phyloP scores from a whole-genome alignment of 176 grass and related monocot genomes.

The Bolboschoenus planiculmis region DNA sequence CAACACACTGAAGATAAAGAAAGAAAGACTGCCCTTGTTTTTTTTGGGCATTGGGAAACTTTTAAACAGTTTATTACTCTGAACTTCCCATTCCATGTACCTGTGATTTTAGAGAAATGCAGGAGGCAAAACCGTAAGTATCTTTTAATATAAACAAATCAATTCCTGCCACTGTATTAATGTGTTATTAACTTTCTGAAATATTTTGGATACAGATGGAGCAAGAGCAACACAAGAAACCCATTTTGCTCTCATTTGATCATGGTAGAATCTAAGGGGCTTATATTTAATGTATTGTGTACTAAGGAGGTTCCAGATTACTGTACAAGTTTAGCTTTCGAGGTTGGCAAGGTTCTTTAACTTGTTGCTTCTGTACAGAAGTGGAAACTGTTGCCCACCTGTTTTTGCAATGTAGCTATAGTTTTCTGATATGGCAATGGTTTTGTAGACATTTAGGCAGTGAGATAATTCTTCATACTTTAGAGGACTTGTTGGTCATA shows the following conservation, averaged over 20 bases:
- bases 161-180: neutral
- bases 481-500: no score
- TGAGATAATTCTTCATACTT: no score
- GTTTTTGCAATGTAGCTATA: no score
- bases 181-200: conserved; percentile 3
- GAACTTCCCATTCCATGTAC: neutral
- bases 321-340: no score
- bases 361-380: no score
- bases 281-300: neutral
- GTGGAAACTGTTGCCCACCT: no score
- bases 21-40: neutral
- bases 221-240: neutral
- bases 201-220: neutral
- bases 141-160: neutral
- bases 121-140: conserved; percentile 13
- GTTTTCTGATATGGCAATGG: no score
- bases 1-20: neutral
- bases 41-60: conserved; percentile 3
- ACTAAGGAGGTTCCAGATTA: neutral
- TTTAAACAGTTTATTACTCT: neutral
- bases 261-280: neutral
- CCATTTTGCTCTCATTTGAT: neutral
- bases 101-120: neutral
- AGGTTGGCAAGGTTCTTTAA: no score
- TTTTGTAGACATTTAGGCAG: no score